Percentiles rank a stretch among this genome's conserved stretches.
Conservation (phyloP, 108 stramenopile genomes). For the Cyclotella atomus region DNA sequence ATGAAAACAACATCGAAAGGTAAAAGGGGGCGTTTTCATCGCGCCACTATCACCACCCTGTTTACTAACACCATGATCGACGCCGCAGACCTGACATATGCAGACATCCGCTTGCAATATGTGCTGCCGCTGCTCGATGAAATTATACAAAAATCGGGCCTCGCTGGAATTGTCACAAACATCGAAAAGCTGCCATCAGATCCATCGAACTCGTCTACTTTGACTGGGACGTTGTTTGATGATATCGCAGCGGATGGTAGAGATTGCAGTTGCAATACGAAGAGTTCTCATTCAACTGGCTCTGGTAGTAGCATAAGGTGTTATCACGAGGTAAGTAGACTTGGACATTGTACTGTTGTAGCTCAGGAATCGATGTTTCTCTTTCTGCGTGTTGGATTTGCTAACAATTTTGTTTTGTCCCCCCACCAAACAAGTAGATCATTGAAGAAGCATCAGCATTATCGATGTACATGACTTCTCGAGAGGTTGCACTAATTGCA, state of each 20-base stretch:
- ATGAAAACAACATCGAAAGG: no score
- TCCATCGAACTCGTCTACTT: background rate
- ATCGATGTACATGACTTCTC: slow-evolving; percentile 25
- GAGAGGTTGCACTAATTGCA: slow-evolving; percentile 20
- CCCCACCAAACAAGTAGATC: slow-evolving; percentile 9
- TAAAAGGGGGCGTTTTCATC: no score
- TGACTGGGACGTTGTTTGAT: slow-evolving; percentile 26
- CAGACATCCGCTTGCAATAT: slow-evolving; percentile 23
- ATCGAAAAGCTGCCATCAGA: background rate
- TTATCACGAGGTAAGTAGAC: slow-evolving; percentile 35
- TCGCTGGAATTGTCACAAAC: background rate
- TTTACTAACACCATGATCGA: slow-evolving; percentile 11
- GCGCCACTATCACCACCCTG: background rate
- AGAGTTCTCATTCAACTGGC: background rate
- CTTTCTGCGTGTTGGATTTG: background rate
- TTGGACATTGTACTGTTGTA: no score
- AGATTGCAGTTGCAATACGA: background rate
- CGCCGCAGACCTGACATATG: slow-evolving; percentile 23
- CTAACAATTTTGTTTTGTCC: background rate
- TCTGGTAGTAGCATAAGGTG: slow-evolving; percentile 1
- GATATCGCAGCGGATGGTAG: slow-evolving; percentile 15
- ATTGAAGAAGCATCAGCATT: slow-evolving; percentile 35
- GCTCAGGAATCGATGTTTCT: background rate
- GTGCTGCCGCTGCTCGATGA: slow-evolving; percentile 19
- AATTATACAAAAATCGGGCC: slow-evolving; percentile 18